Evolutionary conservation across 2,329 filamentous ascomycete species (phyloP), one percentile per base, ranked within the genome.

Genomic region (Colletotrichum sp.): DNA sequence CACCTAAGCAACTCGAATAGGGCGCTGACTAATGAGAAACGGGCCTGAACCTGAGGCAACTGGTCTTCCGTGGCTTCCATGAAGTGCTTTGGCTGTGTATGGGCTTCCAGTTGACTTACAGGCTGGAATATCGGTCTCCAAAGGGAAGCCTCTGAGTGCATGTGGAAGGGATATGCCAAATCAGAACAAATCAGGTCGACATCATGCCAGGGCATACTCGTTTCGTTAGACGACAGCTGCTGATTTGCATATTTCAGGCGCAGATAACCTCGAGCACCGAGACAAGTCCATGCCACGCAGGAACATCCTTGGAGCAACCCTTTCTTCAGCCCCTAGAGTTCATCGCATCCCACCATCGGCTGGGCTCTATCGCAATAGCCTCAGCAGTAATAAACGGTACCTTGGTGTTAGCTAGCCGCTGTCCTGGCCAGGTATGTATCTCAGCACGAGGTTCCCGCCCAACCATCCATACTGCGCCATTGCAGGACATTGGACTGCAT

Each of bases 311-410:
- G 70, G 8, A 64, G 69, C 62, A 24, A 24, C 73, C 70, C 64
- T 59, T 69, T 76, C 69, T 69, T 73, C 73, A 76, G 70, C 44
- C 64, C 64, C 28, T 73, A 65, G 65, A 21, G 71, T 76, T 73
- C 70, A 69, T 76, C 64, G 64, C 73, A 73, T 73, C 36, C 63
- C 44, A 44, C 24, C 32, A 49, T 32, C 55, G 18, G 55, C 52
- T 62, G 26, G 30, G 28, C 18, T 52, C 15, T 21, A 32, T 32
- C 32, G 26, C 44, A 32, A 13, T 30, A 71, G 32, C 62, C 24
- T 21, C 68, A 24, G 65, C 59, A 75, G 59, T 73, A 69, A 73
- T 44, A 63, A 26, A 9, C 15, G 34, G 70, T 76, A 76, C 73
- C 15, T 64, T 49, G 10, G 44, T 44, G 57, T 39, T 73, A 64